These are phyloP conservation scores for Tuber aestivum DNA, from an alignment of 495 filamentous ascomycete genomes.

Conservation along the genomic window DNA sequence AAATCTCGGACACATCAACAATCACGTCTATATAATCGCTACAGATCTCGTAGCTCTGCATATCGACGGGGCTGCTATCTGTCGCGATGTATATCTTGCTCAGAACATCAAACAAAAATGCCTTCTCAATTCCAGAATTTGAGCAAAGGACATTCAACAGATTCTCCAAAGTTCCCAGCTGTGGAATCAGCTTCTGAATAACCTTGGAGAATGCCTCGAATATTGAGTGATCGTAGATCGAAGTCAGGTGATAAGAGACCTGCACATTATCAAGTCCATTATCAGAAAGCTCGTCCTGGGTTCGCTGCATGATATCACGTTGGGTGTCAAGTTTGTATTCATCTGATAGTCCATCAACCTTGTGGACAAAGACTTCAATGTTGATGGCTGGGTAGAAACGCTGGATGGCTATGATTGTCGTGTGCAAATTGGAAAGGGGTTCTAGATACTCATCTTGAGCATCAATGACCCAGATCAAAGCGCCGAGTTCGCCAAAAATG, in stretches of 20 bases:
- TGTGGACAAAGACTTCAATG: constrained; percentile 97
- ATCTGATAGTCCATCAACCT: constrained; percentile 88
- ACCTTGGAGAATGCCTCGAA: constrained; percentile 98
- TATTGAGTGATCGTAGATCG: constrained; percentile 95
- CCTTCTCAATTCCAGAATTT: constrained; percentile 91
- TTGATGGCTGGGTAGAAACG: constrained; percentile 84
- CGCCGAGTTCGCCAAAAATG: constrained; percentile 88
- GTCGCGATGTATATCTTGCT: constrained; percentile 98
- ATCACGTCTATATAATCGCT: constrained; percentile 97
- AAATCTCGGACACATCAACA: constrained; percentile 90
- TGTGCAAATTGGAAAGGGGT: constrained; percentile 75
- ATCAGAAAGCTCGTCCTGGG: constrained; percentile 91
- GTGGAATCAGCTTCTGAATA: constrained; percentile 92
- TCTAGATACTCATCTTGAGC: constrained; percentile 95
- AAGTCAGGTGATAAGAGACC: constrained; percentile 87
- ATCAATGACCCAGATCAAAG: constrained; percentile 96
- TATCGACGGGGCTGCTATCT: constrained; percentile 84
- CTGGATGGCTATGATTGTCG: constrained; percentile 79
- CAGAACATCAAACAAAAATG: constrained; percentile 90
- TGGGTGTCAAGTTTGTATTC: constrained; percentile 92
- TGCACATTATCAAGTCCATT: constrained; percentile 84
- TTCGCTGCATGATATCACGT: constrained; percentile 91
- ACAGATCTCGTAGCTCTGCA: constrained; percentile 93
- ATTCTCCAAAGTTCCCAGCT: constrained; percentile 82
- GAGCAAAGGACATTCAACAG: constrained; percentile 82